A percentile compares a stretch with the other conserved stretches of the same genome.
phyloP scores from a whole-genome alignment of 257 asterid species.

The Scutellaria barbata region DNA sequence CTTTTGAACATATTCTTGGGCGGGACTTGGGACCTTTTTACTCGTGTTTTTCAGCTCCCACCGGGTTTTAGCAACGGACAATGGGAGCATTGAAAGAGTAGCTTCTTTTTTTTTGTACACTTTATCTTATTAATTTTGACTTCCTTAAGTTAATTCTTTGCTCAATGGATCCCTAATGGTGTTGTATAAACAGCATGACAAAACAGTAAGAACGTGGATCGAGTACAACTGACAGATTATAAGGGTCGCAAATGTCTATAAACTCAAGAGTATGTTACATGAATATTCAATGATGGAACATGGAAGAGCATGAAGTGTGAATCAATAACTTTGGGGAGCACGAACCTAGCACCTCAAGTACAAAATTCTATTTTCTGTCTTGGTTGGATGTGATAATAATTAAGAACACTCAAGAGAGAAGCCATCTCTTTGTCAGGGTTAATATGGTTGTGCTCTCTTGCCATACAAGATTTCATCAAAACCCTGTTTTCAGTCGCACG shows the following conservation, averaged over 20 bases:
- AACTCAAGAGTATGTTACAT: neutral
- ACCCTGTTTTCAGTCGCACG: conserved; percentile 21
- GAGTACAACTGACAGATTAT: neutral
- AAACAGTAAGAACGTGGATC: neutral
- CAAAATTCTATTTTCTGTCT: neutral
- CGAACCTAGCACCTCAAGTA: neutral
- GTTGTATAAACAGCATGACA: conserved; percentile 1
- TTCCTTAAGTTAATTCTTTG: too few relatives aligned
- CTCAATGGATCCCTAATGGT: neutral
- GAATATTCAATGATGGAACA: neutral
- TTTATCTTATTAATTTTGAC: too few relatives aligned
- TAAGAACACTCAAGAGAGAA: neutral
- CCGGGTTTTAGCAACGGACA: too few relatives aligned
- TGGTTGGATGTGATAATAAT: neutral
- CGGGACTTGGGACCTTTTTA: too few relatives aligned
- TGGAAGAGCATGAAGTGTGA: neutral
- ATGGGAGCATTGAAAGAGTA: too few relatives aligned
- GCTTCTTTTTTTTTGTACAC: too few relatives aligned
- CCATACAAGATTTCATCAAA: neutral
- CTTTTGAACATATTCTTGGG: too few relatives aligned
- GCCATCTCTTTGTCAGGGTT: neutral
- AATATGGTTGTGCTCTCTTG: neutral
- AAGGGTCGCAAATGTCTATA: neutral
- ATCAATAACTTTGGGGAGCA: neutral
- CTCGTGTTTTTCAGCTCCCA: too few relatives aligned